phyloP scores from a whole-genome alignment of 169 alveolate genomes.

The Plasmodium falciparum region DNA sequence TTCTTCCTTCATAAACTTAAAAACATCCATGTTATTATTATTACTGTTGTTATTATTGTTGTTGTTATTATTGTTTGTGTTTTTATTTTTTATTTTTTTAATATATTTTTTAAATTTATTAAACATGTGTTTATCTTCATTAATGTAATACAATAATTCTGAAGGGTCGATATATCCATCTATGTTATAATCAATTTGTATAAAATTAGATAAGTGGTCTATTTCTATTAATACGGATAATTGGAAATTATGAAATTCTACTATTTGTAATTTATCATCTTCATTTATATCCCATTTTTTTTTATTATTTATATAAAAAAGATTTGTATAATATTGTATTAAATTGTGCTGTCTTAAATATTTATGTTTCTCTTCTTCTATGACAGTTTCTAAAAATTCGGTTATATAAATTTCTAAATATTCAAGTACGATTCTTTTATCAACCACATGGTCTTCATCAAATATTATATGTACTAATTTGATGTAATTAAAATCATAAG shows the following conservation, averaged over 20 bases:
- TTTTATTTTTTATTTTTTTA: not conserved
- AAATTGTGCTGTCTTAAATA: not conserved
- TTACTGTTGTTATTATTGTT: no score
- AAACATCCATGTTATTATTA: not conserved
- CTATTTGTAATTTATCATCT: constrained; percentile 54
- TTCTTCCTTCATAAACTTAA: constrained; percentile 19
- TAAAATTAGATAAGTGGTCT: constrained; percentile 20
- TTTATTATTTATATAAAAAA: constrained; percentile 23
- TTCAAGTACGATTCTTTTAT: constrained; percentile 2
- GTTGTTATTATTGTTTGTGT: no score
- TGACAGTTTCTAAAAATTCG: constrained; percentile 31
- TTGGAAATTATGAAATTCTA: constrained; percentile 50
- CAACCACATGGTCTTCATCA: constrained; percentile 12
- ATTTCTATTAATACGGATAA: constrained; percentile 11
- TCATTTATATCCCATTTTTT: constrained; percentile 28
- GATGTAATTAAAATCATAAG: constrained; percentile 38
- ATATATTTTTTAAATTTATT: not conserved
- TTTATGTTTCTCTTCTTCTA: not conserved
- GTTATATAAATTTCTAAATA: constrained; percentile 34
- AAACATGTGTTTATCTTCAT: not conserved
- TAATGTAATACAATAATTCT: constrained; percentile 31
- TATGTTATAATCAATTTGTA: constrained; percentile 35
- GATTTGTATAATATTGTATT: not conserved
- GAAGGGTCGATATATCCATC: constrained; percentile 37
- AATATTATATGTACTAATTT: constrained; percentile 28